phyloP scores from a whole-genome alignment of 805 yeast species.

The Zygotorulaspora florentina region DNA sequence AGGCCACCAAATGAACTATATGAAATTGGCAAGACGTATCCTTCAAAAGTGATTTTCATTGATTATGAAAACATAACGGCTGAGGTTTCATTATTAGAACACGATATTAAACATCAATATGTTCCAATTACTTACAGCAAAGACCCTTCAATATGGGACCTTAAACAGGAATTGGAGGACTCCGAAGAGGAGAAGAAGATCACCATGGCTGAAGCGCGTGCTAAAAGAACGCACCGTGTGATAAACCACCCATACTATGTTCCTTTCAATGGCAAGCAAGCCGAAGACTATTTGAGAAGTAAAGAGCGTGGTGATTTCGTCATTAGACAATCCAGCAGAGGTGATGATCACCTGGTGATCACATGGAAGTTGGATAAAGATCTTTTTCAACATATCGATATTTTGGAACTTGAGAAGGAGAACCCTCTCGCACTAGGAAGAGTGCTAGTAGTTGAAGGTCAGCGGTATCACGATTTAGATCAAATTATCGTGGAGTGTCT shows the following conservation, averaged over 20 bases:
- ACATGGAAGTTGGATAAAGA: conserved; percentile 96
- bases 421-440: conserved; percentile 60
- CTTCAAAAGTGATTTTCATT: conserved; percentile 68
- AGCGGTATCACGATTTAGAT: conserved; percentile 80
- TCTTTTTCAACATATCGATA: conserved; percentile 86
- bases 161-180: conserved; percentile 68
- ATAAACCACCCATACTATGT: conserved; percentile 90
- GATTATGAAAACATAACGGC: conserved; percentile 74
- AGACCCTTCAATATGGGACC: conserved; percentile 74
- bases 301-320: conserved; percentile 87
- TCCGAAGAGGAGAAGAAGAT: conserved; percentile 46
- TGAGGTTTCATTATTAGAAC: conserved; percentile 63
- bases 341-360: conserved; percentile 80
- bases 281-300: conserved; percentile 89
- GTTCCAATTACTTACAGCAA: conserved; percentile 39
- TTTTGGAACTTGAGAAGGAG: conserved; percentile 67
- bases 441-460: conserved; percentile 59
- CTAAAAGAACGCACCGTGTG: conserved; percentile 62
- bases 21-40: conserved; percentile 75
- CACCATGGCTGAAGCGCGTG: conserved; percentile 58
- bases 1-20: conserved; percentile 44
- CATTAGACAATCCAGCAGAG: conserved; percentile 90
- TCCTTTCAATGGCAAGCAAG: conserved; percentile 77
- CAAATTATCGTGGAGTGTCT: conserved; percentile 86
- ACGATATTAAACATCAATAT: conserved; percentile 54